Evolutionary conservation across 139 green algal genomes (phyloP).

Genomic region (Yamagishiella unicocca): DNA sequence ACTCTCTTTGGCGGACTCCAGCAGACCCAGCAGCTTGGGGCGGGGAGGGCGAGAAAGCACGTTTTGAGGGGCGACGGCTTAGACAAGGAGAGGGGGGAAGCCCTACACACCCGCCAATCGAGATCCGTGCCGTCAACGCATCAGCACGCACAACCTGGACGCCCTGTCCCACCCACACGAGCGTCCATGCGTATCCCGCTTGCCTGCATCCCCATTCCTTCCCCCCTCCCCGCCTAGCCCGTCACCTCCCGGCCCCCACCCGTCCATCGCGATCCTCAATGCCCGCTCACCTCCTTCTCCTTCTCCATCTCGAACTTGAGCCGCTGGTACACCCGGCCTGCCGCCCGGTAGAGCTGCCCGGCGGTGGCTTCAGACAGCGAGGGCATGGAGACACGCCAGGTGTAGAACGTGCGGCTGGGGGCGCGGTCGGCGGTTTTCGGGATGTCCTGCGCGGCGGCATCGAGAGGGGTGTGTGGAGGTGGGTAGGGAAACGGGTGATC

Average conservation of each 20-base stretch:
- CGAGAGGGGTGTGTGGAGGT: not conserved
- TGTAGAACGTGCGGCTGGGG: slow-evolving; percentile 87
- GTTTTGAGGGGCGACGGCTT: no score
- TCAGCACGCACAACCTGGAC: no score
- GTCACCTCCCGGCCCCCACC: no score
- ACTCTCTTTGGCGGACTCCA: slow-evolving; percentile 53
- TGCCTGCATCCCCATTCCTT: no score
- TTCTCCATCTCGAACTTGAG: slow-evolving; percentile 74
- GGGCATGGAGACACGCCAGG: slow-evolving; percentile 72
- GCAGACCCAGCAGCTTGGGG: slow-evolving; percentile 69
- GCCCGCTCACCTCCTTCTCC: slow-evolving; percentile 67
- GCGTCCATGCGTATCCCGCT: no score
- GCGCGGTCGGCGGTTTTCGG: slow-evolving; percentile 84
- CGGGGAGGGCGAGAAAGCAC: not conserved
- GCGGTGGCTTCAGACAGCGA: slow-evolving; percentile 49
- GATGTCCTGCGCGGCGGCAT: slow-evolving; percentile 79
- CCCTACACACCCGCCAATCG: no score
- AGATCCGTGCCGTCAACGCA: no score
- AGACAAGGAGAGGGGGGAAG: no score
- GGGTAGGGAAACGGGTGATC: no score
- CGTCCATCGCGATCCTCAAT: not conserved
- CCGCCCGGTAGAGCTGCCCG: slow-evolving; percentile 71
- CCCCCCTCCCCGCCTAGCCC: no score
- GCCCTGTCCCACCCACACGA: no score
- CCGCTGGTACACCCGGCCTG: slow-evolving; percentile 76